phyloP scores from a whole-genome alignment of 1,284 basidiomycete genomes.

The Neotropicomus parvogracilis region DNA sequence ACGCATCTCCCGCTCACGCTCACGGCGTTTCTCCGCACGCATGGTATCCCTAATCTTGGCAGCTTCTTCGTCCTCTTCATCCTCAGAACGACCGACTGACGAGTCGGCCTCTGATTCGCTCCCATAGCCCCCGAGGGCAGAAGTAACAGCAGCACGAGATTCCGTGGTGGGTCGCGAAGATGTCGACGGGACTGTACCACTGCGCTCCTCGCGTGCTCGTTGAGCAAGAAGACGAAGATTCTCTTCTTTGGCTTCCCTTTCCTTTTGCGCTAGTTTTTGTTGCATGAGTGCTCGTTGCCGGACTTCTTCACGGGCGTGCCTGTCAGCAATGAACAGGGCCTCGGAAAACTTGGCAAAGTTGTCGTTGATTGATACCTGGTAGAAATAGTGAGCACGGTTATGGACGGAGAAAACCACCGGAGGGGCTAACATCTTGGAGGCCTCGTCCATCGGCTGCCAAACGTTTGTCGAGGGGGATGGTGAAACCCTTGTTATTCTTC shows the following conservation, averaged over 20 bases:
- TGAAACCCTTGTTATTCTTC: conserved; percentile 99
- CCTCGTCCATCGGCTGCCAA: conserved; percentile 96
- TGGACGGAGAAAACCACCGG: background rate
- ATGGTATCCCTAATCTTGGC: conserved; percentile 86
- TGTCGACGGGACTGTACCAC: conserved; percentile 61
- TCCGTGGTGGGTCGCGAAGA: conserved; percentile 54
- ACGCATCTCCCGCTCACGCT: conserved; percentile 95
- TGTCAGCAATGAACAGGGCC: conserved; percentile 92
- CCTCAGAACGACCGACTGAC: conserved; percentile 44
- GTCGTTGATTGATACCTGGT: conserved; percentile 93
- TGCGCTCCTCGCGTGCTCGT: conserved; percentile 90
- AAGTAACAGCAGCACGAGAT: conserved; percentile 65
- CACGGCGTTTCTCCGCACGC: conserved; percentile 86
- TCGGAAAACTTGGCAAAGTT: conserved; percentile 99
- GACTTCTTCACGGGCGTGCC: conserved; percentile 97
- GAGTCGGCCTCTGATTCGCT: conserved; percentile 62
- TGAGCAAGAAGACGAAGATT: conserved; percentile 92
- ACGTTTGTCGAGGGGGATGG: conserved; percentile 97
- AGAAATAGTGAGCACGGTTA: conserved; percentile 9
- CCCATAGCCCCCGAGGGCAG: conserved; percentile 81
- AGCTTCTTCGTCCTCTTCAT: conserved; percentile 78
- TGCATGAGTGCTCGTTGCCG: conserved; percentile 96
- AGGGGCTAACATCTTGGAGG: conserved; percentile 85
- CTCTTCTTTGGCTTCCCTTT: conserved; percentile 95
- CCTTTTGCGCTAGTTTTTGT: conserved; percentile 96